These are phyloP conservation scores for Gossypium bickii DNA, from an alignment of 345 rosid species.

Conservation along the genomic window DNA sequence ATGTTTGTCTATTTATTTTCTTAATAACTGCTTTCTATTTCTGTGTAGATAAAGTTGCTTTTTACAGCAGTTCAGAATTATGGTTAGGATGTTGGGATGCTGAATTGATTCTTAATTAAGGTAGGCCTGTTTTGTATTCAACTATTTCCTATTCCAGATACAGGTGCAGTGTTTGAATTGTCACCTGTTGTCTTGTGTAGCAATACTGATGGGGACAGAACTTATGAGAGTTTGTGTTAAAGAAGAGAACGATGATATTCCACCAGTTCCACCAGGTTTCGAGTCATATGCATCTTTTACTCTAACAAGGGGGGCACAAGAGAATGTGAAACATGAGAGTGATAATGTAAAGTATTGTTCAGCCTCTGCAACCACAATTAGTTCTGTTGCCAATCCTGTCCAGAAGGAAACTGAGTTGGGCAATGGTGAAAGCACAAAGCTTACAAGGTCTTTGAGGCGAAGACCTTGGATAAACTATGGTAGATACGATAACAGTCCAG, in stretches of 20 bases:
- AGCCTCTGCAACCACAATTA: conserved; percentile 29
- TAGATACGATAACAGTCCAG: conserved; percentile 36
- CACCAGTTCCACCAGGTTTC: conserved; percentile 91
- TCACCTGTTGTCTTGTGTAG: not conserved
- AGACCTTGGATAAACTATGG: conserved; percentile 63
- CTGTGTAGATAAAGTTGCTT: not conserved
- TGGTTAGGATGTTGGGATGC: not conserved
- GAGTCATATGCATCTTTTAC: conserved; percentile 80
- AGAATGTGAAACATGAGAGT: conserved; percentile 32
- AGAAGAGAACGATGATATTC: conserved; percentile 85
- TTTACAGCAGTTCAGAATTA: not conserved
- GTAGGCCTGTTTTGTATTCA: not conserved
- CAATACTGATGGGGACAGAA: conserved; percentile 79
- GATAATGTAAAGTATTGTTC: conserved; percentile 31
- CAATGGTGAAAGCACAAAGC: conserved; percentile 31
- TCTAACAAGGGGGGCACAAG: conserved; percentile 43
- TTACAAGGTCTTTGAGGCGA: conserved; percentile 47
- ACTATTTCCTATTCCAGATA: not conserved
- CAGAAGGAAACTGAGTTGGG: conserved; percentile 44
- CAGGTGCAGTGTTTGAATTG: not conserved
- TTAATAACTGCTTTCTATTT: not conserved
- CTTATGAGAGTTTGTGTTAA: conserved; percentile 73
- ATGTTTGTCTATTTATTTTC: conserved; percentile 1
- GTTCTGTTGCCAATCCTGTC: conserved; percentile 39
- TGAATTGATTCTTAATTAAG: conserved; percentile 3